Base-by-base conservation (phyloP, 768 basidiomycete species). In the Austroboletus eburneus region DNA sequence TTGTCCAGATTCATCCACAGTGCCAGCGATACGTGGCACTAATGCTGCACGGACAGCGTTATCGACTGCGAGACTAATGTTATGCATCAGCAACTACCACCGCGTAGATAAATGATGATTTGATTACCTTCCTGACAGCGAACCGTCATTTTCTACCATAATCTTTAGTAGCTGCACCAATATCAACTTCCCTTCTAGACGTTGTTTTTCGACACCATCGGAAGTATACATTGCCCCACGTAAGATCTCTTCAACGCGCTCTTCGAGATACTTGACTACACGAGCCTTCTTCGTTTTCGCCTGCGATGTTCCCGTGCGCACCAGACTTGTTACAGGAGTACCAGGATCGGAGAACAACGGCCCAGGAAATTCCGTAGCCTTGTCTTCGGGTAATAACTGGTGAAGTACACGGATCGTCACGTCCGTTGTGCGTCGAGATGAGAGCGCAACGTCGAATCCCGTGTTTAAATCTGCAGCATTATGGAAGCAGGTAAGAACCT, bases 141-240 rank as follows among this genome's bases (percentile, higher is more conserved):
- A 80, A 1, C 96, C 95, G 52, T 98, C 93, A 52, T 94, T 82
- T 54, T 94, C 87, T 1, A 97, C 76, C 78, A 98, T 77, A 8
- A 87, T 70, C 59, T 76, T 84, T 37, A 98, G 66, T 32, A 97
- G 61, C 50, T 77, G 83, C 23, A 91, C 72, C 17, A 98, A 68
- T 2, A 82, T 70, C 23, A 90, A 68, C 65, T 85, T 91, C 20
- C 85, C 87, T 57, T 96, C 91, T 21, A 82, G 76, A 42, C 74
- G 76, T 44, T 77, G 69, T 51, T 74, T 75, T 49, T 85, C 79
- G 2, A 64, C 54, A 49, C 72, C 74, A 30, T 74, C 75, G 36
- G 74, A 63, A 20, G 88, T 66, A 62, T 93, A 94, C 18, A 80
- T 79, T 42, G 90, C 67, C 12, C 87, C 91, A 43, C 81, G 80